phyloP scores from a whole-genome alignment of 2,329 filamentous ascomycete genomes.

The Clarireedia homoeocarpa region DNA sequence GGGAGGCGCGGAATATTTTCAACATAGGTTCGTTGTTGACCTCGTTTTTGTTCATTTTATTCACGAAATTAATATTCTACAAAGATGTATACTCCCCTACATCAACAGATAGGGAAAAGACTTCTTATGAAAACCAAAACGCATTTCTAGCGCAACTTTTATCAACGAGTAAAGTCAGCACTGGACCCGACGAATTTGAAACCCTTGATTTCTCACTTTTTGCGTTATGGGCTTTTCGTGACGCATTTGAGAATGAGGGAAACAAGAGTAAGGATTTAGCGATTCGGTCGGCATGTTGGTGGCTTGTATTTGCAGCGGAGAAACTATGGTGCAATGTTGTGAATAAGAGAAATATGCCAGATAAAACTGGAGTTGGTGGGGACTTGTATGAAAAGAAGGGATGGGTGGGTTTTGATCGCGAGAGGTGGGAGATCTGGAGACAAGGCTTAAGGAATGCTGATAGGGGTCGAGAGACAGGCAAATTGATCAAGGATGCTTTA shows the following conservation, averaged over 20 bases:
- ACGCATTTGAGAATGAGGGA: not conserved
- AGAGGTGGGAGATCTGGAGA: not conserved
- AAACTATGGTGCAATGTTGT: not conserved
- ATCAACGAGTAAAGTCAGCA: not conserved
- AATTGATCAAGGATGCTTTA: not conserved
- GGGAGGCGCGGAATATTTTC: not conserved
- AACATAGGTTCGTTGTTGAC: not conserved
- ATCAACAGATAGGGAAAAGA: not conserved
- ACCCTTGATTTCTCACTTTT: not conserved
- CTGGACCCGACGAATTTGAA: not conserved
- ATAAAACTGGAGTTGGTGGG: not conserved
- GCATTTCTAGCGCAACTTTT: not conserved
- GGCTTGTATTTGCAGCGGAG: not conserved
- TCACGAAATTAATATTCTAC: not conserved
- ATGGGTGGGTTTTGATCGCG: not conserved
- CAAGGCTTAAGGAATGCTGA: not conserved
- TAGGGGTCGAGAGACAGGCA: not conserved
- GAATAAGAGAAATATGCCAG: not conserved
- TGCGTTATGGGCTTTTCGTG: not conserved
- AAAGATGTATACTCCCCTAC: not conserved
- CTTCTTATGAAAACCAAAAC: not conserved
- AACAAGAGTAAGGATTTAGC: not conserved
- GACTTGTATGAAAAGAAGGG: not conserved
- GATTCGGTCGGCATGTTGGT: not conserved
- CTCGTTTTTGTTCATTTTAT: not conserved